These are phyloP conservation scores for Immersiporthe knoxdaviesiana DNA, from an alignment of 2,329 filamentous ascomycete genomes.

Conservation along the genomic window DNA sequence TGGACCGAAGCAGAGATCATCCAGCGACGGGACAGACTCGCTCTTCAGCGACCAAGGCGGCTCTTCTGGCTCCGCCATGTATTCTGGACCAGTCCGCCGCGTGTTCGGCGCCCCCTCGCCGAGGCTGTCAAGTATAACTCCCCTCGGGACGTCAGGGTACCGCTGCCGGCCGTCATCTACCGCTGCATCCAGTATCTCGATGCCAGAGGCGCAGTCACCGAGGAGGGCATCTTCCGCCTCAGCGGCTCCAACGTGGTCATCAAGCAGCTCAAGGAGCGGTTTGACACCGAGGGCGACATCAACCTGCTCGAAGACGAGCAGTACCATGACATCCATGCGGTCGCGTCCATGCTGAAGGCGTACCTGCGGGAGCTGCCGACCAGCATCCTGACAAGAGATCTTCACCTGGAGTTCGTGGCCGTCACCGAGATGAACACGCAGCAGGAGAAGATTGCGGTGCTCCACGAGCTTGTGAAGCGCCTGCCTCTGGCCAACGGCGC, in stretches of 20 bases:
- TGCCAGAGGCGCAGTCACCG: slow-evolving; percentile 75
- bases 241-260: slow-evolving; percentile 97
- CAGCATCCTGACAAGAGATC: slow-evolving; percentile 86
- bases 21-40: slow-evolving; percentile 61
- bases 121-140: slow-evolving; percentile 85
- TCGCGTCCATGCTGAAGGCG: slow-evolving; percentile 90
- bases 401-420: slow-evolving; percentile 85
- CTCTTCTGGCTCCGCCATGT: slow-evolving; percentile 45
- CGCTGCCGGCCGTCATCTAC: slow-evolving; percentile 90
- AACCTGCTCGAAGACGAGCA: slow-evolving; percentile 81
- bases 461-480: slow-evolving; percentile 77
- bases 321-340: slow-evolving; percentile 94
- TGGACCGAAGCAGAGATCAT: slow-evolving; percentile 62
- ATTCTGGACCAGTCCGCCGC: slow-evolving; percentile 62
- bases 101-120: slow-evolving; percentile 85
- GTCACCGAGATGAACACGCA: slow-evolving; percentile 79
- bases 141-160: slow-evolving; percentile 72
- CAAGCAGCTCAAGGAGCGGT: slow-evolving; percentile 86
- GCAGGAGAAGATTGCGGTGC: slow-evolving; percentile 73
- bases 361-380: slow-evolving; percentile 91
- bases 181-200: slow-evolving; percentile 93
- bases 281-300: slow-evolving; percentile 91
- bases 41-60: slow-evolving; percentile 55
- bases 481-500: slow-evolving; percentile 81
- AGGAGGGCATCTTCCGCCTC: slow-evolving; percentile 95